Conservation (phyloP, 2,329 filamentous ascomycete genomes). For the Venturia effusa region DNA sequence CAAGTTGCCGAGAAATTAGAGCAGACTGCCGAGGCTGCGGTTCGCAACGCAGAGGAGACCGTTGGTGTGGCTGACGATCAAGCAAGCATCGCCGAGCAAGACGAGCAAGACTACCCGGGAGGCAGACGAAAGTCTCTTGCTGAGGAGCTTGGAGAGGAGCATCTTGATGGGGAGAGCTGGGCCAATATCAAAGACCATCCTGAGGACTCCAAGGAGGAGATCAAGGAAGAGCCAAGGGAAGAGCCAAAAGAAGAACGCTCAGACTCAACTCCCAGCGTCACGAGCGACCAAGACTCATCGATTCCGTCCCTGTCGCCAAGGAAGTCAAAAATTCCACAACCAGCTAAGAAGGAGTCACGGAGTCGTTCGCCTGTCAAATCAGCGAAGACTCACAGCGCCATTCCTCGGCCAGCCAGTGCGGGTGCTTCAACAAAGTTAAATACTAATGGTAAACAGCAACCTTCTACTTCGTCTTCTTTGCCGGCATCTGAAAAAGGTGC, state of each 20-base stretch:
- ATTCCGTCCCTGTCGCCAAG: background rate
- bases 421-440: background rate
- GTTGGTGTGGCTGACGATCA: background rate
- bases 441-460: background rate
- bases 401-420: background rate
- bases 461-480: background rate
- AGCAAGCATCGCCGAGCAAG: background rate
- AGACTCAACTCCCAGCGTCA: background rate
- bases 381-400: background rate
- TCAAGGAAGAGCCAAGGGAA: background rate
- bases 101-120: background rate
- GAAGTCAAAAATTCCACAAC: slow-evolving; percentile 2
- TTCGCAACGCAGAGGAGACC: background rate
- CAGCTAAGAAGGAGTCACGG: background rate
- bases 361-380: background rate
- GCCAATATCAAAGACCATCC: slow-evolving; percentile 3
- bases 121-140: slow-evolving; percentile 2
- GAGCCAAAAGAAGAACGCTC: background rate
- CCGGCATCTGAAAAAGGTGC: background rate
- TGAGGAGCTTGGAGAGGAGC: background rate
- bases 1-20: background rate
- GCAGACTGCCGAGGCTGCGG: background rate
- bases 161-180: background rate
- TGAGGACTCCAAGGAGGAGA: background rate
- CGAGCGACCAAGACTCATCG: background rate